Evolutionary conservation across 2,329 filamentous ascomycete genomes (phyloP), one percentile per base, ranked within the genome.

Genomic region (Knoxdaviesia proteae): DNA sequence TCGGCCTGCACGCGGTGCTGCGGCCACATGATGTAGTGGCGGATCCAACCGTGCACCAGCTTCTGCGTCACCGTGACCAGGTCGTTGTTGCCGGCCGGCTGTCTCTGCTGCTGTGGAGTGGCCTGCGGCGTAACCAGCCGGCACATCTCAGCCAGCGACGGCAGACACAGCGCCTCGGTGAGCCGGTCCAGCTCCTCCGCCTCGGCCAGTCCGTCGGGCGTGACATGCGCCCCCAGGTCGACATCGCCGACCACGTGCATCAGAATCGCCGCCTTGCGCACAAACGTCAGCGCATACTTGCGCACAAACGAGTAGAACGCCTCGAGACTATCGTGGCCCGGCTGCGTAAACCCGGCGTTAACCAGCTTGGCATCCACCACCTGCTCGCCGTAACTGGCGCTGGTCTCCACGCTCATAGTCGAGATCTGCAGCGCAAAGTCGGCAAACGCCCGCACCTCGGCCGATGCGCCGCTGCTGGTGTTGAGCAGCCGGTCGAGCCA

Each of bases 171-270:
- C 1, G 75, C 68, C 49, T 80, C 75, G 0, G 80, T 81, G 3
- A 98, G 70, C 5, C 92, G 80, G 41, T 84, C 75, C 7, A 94
- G 69, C 59, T 98, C 90, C 41, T 84, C 71, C 20, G 73, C 71
- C 47, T 81, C 75, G 0, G 76, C 66, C 20, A 20, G 20, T 20
- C 20, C 20, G 38, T 69, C 66, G 5, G 68, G 63, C 42, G 77
- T 69, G 33, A 77, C 63, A 45, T 80, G 71, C 53, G 69, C 77
- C 38, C 81, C 81, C 52, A 96, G 87, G 49, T 94, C 83, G 41
- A 96, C 75, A 11, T 88, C 88, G 54, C 83, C 86, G 51, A 84
- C 80, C 46, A 92, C 79, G 56, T 96, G 79, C 48, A 96, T 72
- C 35, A 96, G 72, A 40, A 98, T 72, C 38, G 77, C 70, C 6